These are phyloP conservation scores for Verticillium dahliae DNA, from an alignment of 2,329 filamentous ascomycete species.

Conservation along the genomic window DNA sequence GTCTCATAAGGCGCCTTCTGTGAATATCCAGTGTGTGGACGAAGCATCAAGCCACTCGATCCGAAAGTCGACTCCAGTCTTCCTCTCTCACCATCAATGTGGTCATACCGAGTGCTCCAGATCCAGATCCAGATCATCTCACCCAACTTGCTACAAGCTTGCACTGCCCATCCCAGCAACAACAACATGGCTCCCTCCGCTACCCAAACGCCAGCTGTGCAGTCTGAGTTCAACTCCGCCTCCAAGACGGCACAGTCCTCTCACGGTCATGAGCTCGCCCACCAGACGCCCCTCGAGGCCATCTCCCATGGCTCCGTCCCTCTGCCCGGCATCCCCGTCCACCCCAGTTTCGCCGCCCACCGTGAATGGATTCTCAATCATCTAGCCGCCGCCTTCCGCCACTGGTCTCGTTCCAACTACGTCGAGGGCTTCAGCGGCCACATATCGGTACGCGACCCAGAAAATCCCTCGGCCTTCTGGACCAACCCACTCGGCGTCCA, in stretches of 20 bases:
- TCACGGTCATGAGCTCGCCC: conserved; percentile 11
- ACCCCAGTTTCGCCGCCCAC: conserved; percentile 25
- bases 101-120: not conserved
- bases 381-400: conserved; percentile 61
- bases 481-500: conserved; percentile 61
- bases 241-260: conserved; percentile 13
- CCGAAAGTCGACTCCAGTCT: not conserved
- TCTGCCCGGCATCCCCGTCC: conserved; percentile 23
- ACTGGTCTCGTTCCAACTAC: conserved; percentile 59
- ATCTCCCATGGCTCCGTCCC: conserved; percentile 26
- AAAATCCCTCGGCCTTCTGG: conserved; percentile 56
- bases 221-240: conserved; percentile 2
- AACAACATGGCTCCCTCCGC: conserved; percentile 23
- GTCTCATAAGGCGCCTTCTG: not conserved
- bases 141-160: no score
- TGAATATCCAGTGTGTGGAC: not conserved
- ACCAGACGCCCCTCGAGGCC: conserved; percentile 24
- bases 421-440: conserved; percentile 65
- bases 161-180: not conserved
- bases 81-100: not conserved
- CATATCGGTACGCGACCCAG: conserved; percentile 59
- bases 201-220: conserved; percentile 13
- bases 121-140: not conserved
- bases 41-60: not conserved
- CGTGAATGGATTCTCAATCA: conserved; percentile 50